phyloP scores from a whole-genome alignment of 2,329 filamentous ascomycete genomes.

The Fusarium lateritium region DNA sequence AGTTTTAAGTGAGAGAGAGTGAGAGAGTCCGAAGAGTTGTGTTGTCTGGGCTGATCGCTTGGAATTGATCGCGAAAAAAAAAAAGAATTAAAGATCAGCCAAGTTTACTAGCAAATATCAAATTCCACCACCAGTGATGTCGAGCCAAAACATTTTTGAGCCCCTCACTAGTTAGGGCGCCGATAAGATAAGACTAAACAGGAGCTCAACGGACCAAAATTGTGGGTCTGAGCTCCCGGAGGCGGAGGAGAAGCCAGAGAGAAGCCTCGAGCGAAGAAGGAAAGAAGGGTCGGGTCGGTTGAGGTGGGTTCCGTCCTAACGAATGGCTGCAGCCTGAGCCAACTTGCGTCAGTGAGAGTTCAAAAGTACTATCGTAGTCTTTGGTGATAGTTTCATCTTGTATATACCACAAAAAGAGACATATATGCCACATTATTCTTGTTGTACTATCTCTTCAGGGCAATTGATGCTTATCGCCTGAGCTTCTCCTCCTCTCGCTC shows the following conservation, averaged over 20 bases:
- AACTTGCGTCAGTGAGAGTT: conserved; percentile 49
- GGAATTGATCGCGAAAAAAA: not conserved
- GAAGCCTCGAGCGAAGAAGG: not conserved
- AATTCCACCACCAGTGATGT: conserved; percentile 36
- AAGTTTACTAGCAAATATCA: conserved; percentile 23
- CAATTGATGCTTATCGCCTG: conserved; percentile 26
- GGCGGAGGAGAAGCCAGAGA: conserved; percentile 5
- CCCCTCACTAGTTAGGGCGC: conserved; percentile 58
- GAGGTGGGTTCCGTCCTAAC: conserved; percentile 8
- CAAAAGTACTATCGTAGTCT: not conserved
- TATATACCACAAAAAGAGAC: not conserved
- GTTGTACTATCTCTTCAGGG: conserved; percentile 5
- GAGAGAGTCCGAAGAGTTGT: not conserved
- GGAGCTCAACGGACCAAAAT: conserved; percentile 44
- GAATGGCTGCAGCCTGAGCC: conserved; percentile 41
- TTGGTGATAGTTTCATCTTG: not conserved
- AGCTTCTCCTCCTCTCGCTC: conserved; percentile 21
- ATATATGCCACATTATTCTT: not conserved
- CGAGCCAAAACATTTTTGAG: conserved; percentile 55
- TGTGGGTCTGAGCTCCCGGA: conserved; percentile 17
- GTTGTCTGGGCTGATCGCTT: not conserved
- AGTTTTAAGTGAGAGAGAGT: not conserved
- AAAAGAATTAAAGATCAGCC: not conserved
- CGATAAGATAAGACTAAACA: conserved; percentile 42
- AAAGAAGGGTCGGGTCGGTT: not conserved